Conservation (phyloP, 805 yeast genomes). For the Saturnispora mendoncae region DNA sequence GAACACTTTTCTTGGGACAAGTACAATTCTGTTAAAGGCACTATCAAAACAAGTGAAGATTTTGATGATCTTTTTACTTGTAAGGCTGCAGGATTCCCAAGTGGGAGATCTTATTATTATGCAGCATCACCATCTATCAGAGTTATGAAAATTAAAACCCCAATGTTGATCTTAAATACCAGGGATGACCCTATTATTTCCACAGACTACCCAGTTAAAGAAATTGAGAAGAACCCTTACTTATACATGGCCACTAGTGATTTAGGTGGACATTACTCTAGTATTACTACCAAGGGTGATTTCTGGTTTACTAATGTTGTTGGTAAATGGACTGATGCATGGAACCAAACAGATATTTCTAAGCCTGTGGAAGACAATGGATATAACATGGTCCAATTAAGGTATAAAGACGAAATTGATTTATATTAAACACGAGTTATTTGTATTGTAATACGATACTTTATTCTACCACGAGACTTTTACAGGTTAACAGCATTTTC, state of each 20-base stretch:
- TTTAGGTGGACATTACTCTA: conserved; percentile 66
- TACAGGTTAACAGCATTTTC: conserved; percentile 81
- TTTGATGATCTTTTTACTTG: conserved; percentile 60
- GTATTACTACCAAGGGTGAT: conserved; percentile 33
- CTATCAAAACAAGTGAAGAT: conserved; percentile 36
- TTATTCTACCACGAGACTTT: background rate
- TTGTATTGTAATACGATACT: background rate
- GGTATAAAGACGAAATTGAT: conserved; percentile 13
- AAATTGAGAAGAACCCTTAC: conserved; percentile 48
- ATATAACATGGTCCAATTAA: conserved; percentile 15
- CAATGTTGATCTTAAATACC: conserved; percentile 51
- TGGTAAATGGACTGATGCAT: conserved; percentile 32
- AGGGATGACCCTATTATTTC: conserved; percentile 62
- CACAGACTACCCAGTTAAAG: conserved; percentile 42
- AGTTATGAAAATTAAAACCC: conserved; percentile 48
- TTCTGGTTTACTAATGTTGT: conserved; percentile 42
- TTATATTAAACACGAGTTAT: background rate
- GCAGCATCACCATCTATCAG: conserved; percentile 56
- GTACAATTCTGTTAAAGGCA: conserved; percentile 28
- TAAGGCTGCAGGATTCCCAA: conserved; percentile 51
- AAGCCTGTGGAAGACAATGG: conserved; percentile 16
- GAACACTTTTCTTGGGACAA: conserved; percentile 21
- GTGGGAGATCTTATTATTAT: conserved; percentile 54
- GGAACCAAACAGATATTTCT: conserved; percentile 20
- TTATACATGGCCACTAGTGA: conserved; percentile 48